Conservation (phyloP, 2,329 filamentous ascomycete species). For the Diaporthe batatas region DNA sequence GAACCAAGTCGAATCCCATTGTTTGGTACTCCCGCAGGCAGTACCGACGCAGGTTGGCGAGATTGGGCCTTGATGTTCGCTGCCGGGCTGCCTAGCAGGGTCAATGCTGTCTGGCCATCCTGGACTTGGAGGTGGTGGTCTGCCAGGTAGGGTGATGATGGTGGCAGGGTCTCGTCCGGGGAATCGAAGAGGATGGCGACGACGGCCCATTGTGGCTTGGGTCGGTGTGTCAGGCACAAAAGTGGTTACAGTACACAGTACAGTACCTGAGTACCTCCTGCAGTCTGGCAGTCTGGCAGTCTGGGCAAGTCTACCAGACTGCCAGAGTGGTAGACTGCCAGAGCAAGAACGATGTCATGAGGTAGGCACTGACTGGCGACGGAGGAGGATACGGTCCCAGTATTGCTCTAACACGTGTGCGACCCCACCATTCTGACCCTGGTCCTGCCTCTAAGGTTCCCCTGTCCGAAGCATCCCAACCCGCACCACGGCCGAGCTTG, state of each 20-base stretch:
- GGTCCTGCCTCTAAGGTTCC: conserved; percentile 19
- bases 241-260: neutral
- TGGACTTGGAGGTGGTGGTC: neutral
- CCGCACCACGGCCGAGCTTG: conserved; percentile 25
- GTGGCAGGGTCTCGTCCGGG: conserved; percentile 29
- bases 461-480: conserved; percentile 31
- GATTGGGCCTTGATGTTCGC: neutral
- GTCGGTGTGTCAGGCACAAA: conserved; percentile 30
- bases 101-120: conserved; percentile 19
- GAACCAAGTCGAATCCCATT: too few species aligned
- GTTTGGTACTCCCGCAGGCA: neutral
- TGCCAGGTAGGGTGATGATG: conserved; percentile 24
- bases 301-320: too few species aligned
- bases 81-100: conserved; percentile 8
- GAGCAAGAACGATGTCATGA: conserved; percentile 15
- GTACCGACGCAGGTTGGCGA: neutral
- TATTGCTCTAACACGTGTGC: conserved; percentile 44
- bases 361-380: conserved; percentile 27
- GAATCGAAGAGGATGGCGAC: conserved; percentile 1
- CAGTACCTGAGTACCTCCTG: too few species aligned
- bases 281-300: too few species aligned
- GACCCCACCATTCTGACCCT: conserved; percentile 39
- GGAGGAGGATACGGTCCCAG: conserved; percentile 39
- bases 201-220: conserved; percentile 29
- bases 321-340: too few species aligned